Base-by-base conservation (phyloP, 1,139 yeast species). In the Kluyveromyces sp. region DNA sequence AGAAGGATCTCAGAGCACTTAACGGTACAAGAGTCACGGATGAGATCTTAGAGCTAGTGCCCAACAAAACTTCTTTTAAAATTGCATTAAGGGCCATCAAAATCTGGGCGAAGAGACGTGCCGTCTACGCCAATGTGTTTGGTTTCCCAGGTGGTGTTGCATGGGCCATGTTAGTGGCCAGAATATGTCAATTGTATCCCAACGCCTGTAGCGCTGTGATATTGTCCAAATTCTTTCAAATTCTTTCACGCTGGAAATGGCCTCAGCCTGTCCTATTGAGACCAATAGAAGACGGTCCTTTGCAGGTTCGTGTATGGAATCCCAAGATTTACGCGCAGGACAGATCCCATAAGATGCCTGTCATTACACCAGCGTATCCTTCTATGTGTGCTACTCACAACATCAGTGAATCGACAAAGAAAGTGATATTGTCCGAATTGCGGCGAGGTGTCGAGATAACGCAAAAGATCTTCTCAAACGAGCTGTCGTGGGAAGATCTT, bases 71-170 rank as follows among this genome's bases (percentile, higher is more conserved):
- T 12, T 95, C 87, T 1, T 92, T 92, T 68, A 87, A 88, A 58
- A 92, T 88, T 56, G 96, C 97, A 1, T 69, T 92, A 46, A 70
- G 99, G 50, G 92, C 95, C 19, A 84, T 92, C 46, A 92, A 92
- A 63, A 71, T 92, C 60, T 92, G 99, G 98, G 98, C 99, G 0
- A 94, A 88, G 60, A 78, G 88, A 55, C 74, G 97, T 45, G 98
- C 96, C 0, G 77, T 92, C 15, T 92, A 92, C 64, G 97, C 86
- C 3, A 92, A 92, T 59, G 83, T 92, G 39, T 87, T 83, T 73
- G 98, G 98, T 0, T 92, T 92, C 65, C 98, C 98, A 0, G 99
- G 99, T 55, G 99, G 99, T 64, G 98, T 92, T 30, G 98, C 98
- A 0, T 92, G 98, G 98, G 99, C 98, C 1, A 92, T 92, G 97